Base-by-base conservation (phyloP, 768 basidiomycete species). In the Xanthoconium purpureum region DNA sequence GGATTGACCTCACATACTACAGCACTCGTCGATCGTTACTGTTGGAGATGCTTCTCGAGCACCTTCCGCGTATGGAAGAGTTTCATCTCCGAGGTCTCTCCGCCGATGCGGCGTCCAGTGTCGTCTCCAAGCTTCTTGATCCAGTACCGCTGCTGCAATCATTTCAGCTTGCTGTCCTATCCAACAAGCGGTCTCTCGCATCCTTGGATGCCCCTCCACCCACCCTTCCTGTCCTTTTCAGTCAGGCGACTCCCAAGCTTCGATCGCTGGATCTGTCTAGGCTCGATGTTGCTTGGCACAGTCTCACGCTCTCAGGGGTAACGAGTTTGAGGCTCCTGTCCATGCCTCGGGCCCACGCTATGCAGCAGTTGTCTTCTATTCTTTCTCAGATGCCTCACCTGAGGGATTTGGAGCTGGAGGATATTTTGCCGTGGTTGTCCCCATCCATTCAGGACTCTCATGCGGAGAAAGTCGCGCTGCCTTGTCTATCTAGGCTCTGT, bases 41-140 rank as follows among this genome's bases (percentile, higher is more conserved):
- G 44, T 24, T 46, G 24, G 44, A 52, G 20, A 44, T 56, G 50
- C 29, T 56, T 38, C 32, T 39, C 2, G 55, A 51, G 36, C 42
- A 47, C 36, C 30, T 55, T 49, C 35, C 42, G 14, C 42, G 48
- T 17, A 43, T 51, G 35, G 42, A 44, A 44, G 48, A 55, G 42
- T 10, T 55, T 51, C 47, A 44, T 38, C 37, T 56, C 20, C 42
- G 43, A 44, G 55, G 42, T 20, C 13, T 56, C 44, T 28, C 28
- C 6, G 8, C 48, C 18, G 48, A 37, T 3, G 48, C 7, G 11
- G 42, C 37, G 29, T 11, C 35, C 35, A 44, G 6, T 44, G 18
- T 49, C 17, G 35, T 49, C 33, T 49, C 54, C 32, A 43, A 55
- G n/a, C 32, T 49, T 38, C 6, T 13, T 20, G 17, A n/a, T 36